Evolutionary conservation across 2,329 filamentous ascomycete species (phyloP).

Genomic region (Colletotrichum sp.): DNA sequence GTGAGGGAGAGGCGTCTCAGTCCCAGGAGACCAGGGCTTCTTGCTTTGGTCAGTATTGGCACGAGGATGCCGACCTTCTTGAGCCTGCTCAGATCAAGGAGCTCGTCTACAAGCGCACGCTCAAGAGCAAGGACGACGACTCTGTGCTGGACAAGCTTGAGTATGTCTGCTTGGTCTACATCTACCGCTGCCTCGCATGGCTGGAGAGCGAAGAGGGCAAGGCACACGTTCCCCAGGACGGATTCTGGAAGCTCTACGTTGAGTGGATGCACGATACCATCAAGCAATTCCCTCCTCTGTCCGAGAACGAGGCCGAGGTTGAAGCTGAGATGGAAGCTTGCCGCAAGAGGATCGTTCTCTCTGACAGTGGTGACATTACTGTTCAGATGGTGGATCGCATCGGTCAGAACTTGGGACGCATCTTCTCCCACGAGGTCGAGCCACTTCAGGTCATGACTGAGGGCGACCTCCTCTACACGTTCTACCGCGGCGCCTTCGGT

Average conservation of each 20-base stretch:
- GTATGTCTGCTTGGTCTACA: conserved; percentile 11
- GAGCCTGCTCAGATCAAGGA: conserved; percentile 10
- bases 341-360: conserved; percentile 7
- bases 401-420: conserved; percentile 28
- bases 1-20: not conserved
- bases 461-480: conserved; percentile 34
- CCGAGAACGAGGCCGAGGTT: not conserved
- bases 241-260: conserved; percentile 11
- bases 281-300: not conserved
- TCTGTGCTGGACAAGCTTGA: conserved; percentile 16
- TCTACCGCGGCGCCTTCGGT: conserved; percentile 30
- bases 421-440: conserved; percentile 36
- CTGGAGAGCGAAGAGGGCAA: conserved; percentile 2
- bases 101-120: conserved; percentile 10
- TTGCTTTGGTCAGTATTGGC: conserved; percentile 8
- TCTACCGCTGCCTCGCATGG: conserved; percentile 12
- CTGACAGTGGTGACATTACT: conserved; percentile 11
- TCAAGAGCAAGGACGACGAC: conserved; percentile 16
- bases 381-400: conserved; percentile 15
- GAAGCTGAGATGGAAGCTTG: not conserved
- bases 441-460: conserved; percentile 42
- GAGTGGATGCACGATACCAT: conserved; percentile 14
- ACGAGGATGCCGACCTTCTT: conserved; percentile 9
- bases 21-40: conserved; percentile 8
- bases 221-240: not conserved